phyloP scores from a whole-genome alignment of 2,329 filamentous ascomycete genomes.

The Delphinella strobiligena region DNA sequence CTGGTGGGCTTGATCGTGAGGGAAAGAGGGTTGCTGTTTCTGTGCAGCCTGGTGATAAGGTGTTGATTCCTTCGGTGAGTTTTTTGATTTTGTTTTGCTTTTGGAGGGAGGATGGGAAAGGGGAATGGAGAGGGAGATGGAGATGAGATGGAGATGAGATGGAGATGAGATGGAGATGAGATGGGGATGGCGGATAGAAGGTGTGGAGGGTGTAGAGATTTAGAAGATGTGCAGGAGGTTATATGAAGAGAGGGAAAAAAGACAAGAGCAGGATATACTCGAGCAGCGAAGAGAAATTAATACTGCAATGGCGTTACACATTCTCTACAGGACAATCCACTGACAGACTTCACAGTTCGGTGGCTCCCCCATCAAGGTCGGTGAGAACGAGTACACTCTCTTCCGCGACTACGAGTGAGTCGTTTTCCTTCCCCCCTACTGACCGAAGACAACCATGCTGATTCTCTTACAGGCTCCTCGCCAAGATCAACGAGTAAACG shows the following conservation, averaged over 20 bases:
- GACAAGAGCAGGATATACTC: slow-evolving; percentile 1
- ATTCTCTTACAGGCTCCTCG: slow-evolving; percentile 60
- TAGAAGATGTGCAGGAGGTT: too few species aligned
- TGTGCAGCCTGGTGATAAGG: slow-evolving; percentile 74
- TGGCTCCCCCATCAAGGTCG: slow-evolving; percentile 90
- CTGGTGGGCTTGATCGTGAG: slow-evolving; percentile 74
- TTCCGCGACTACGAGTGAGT: slow-evolving; percentile 98
- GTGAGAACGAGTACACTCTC: slow-evolving; percentile 89
- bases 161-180: not conserved
- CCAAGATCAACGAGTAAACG: slow-evolving; percentile 92
- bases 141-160: not conserved
- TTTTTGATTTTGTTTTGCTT: not conserved
- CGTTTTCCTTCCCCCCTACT: slow-evolving; percentile 1
- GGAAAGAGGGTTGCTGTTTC: slow-evolving; percentile 80
- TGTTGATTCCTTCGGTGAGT: slow-evolving; percentile 86
- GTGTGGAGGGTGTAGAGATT: too few species aligned
- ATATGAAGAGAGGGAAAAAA: not conserved
- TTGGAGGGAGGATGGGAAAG: not conserved
- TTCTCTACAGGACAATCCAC: too few species aligned
- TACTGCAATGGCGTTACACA: too few species aligned
- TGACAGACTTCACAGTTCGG: slow-evolving; percentile 53
- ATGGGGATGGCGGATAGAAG: not conserved
- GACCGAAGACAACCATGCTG: not conserved
- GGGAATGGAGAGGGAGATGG: not conserved
- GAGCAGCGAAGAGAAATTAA: too few species aligned